Base-by-base conservation (phyloP, 768 basidiomycete genomes). In the Lenzites betulinus region DNA sequence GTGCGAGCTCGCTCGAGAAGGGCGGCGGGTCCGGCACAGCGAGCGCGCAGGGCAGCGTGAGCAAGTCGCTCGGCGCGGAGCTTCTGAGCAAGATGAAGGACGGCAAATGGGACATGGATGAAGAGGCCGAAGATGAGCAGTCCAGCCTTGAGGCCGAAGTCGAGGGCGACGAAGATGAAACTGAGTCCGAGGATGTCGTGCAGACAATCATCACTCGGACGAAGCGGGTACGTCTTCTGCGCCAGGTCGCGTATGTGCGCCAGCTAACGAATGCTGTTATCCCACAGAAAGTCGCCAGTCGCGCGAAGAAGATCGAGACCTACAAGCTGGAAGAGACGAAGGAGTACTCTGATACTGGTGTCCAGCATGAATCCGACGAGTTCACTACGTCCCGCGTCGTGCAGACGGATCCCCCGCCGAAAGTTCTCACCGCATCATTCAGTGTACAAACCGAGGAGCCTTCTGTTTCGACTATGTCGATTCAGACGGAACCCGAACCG, bases 191-290 rank as follows among this genome's bases (percentile, higher is more conserved):
- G 66, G 89, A 90, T 67, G 84, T 90, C 41, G 84, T 90, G 60
- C 88, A 95, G 73, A 94, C 93, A 3, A 94, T 95, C 64, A 93
- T 95, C 66, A 94, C 92, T 1, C 78, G 91, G 59, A 89, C 85
- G 69, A 91, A 89, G 74, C 79, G 89, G 78, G 88, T 88, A 68
- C 25, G 76, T 67, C 20, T 49, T 22, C 41, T n/a, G 35, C 50
- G n/a, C 48, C 33, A 7, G n/a, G 11, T 26, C n/a, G 3, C 5
- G 35, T 38, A 22, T 6, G 16, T 22, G 46, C 15, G 13, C 25
- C 41, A 47, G 23, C 46, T 58, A 50, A 63, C 18, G 11, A 9
- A 51, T 2, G 13, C 16, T 44, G 35, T 39, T 26, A 18, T 20
- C 25, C 49, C 69, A 51, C 71, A 91, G 89, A 90, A 89, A 73